Evolutionary conservation across 192 early-diverging fungal species (phyloP).

Genomic region (Gaertneriomyces semiglobifer): DNA sequence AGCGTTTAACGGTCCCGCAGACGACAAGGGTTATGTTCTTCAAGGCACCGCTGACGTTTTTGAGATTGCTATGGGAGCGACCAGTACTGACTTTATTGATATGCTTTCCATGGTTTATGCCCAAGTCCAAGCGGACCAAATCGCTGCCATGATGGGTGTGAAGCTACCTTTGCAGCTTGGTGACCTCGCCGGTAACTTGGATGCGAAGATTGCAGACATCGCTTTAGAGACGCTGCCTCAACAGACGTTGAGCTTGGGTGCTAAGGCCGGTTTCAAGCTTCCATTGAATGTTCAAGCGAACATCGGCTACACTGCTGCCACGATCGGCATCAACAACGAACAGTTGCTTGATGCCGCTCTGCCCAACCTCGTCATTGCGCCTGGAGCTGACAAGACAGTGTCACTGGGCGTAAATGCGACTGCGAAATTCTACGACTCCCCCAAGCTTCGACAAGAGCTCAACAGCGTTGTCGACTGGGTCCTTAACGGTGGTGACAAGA

Average conservation of each 20-base stretch:
- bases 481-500: conserved; percentile 9
- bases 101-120: conserved; percentile 26
- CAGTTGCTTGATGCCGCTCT: conserved; percentile 1
- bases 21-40: background rate
- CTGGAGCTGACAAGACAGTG: background rate
- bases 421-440: conserved; percentile 14
- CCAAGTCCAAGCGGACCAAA: conserved; percentile 10
- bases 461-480: conserved; percentile 26
- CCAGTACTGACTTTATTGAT: conserved; percentile 13
- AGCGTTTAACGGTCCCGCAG: conserved; percentile 6
- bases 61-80: conserved; percentile 14
- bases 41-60: conserved; percentile 6
- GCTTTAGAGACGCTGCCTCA: conserved; percentile 10
- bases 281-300: conserved; percentile 20
- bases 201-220: background rate
- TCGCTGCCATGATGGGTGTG: conserved; percentile 17
- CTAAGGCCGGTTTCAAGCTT: conserved; percentile 8
- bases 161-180: conserved; percentile 21
- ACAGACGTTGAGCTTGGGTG: conserved; percentile 6
- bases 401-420: conserved; percentile 10
- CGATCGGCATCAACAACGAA: conserved; percentile 9
- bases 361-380: conserved; percentile 2
- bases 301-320: conserved; percentile 24
- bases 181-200: conserved; percentile 2
- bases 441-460: conserved; percentile 8